Conservation (phyloP, 2,329 filamentous ascomycete genomes). For the Fusarium pseudograminearum region DNA sequence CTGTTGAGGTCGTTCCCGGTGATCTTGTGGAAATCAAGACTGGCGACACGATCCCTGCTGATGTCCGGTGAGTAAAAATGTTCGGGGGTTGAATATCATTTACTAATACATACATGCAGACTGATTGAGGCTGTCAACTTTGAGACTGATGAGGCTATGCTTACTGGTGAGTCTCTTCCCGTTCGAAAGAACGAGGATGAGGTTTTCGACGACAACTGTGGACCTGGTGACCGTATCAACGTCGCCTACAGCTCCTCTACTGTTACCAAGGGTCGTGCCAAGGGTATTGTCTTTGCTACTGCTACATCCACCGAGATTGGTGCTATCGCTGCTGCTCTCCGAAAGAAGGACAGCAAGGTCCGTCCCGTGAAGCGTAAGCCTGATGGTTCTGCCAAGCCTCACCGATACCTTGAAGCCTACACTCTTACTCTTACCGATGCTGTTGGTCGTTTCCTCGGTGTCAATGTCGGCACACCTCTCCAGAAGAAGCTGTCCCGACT, state of each 20-base stretch:
- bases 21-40: conserved; percentile 67
- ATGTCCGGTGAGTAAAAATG: conserved; percentile 62
- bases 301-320: conserved; percentile 73
- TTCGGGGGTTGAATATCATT: no score
- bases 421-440: conserved; percentile 67
- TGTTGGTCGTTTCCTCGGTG: conserved; percentile 72
- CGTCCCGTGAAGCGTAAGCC: conserved; percentile 65
- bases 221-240: conserved; percentile 69
- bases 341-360: conserved; percentile 62
- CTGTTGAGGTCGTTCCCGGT: conserved; percentile 65
- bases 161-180: conserved; percentile 73
- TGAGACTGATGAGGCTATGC: conserved; percentile 73
- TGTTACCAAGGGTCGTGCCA: conserved; percentile 71
- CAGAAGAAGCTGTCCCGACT: conserved; percentile 76
- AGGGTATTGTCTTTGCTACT: conserved; percentile 71
- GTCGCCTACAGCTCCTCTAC: conserved; percentile 72
- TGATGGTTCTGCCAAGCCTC: conserved; percentile 64
- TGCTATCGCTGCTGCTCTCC: conserved; percentile 66
- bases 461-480: conserved; percentile 76
- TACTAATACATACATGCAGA: conserved; percentile 59
- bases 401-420: conserved; percentile 62
- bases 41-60: conserved; percentile 71
- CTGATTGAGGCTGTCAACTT: conserved; percentile 72
- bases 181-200: conserved; percentile 64
- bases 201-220: conserved; percentile 56